Evolutionary conservation across 2,329 filamentous ascomycete species (phyloP).

Genomic region (Trichoderma sp.): DNA sequence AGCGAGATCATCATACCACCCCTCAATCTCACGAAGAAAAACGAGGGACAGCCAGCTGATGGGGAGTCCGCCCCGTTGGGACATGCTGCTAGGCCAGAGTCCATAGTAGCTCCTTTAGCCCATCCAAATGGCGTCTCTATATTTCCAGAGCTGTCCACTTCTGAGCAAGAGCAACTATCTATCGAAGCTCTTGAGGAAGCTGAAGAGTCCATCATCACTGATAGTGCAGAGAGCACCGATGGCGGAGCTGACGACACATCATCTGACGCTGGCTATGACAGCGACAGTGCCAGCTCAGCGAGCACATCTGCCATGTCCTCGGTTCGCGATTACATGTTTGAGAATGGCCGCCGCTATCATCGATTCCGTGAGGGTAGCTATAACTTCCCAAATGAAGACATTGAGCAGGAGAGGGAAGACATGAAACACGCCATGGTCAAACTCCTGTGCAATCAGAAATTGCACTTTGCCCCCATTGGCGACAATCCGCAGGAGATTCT

Average conservation of each 20-base stretch:
- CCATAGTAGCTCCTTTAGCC: constrained; percentile 32
- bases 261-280: constrained; percentile 39
- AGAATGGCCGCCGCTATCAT: constrained; percentile 60
- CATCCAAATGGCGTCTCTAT: constrained; percentile 39
- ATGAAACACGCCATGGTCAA: constrained; percentile 55
- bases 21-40: not conserved
- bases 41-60: not conserved
- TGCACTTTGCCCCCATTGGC: constrained; percentile 53
- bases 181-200: constrained; percentile 37
- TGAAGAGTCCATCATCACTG: constrained; percentile 37
- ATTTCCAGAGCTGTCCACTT: constrained; percentile 36
- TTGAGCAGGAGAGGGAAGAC: constrained; percentile 57
- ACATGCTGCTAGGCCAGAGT: constrained; percentile 7
- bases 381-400: constrained; percentile 59
- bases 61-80: not conserved
- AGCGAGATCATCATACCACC: not conserved
- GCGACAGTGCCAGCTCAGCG: constrained; percentile 35
- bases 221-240: constrained; percentile 29
- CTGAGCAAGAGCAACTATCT: constrained; percentile 37
- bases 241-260: constrained; percentile 22
- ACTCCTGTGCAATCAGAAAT: constrained; percentile 44
- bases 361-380: constrained; percentile 53
- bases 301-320: constrained; percentile 40
- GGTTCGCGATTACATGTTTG: constrained; percentile 50
- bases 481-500: constrained; percentile 48